Evolutionary conservation across 2,329 filamentous ascomycete genomes (phyloP), one percentile per base, ranked within the genome.

Genomic region (Capronia coronata): DNA sequence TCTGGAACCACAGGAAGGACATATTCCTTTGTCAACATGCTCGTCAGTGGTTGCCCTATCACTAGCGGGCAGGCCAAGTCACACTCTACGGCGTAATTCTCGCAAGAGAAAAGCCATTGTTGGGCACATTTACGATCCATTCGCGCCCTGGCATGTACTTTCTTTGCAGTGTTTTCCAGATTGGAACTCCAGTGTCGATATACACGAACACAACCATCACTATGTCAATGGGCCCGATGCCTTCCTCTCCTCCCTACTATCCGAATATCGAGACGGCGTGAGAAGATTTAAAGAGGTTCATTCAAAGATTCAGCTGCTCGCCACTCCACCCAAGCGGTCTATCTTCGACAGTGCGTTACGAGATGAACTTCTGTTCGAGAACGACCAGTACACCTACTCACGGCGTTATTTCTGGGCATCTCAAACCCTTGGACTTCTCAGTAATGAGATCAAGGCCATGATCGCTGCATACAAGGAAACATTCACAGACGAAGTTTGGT

Each of bases 221-320:
- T 81, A 79, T 52, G 70, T 77, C 43, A 82, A 79, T 45, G 80
- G 80, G 0, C 77, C 78, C 0, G 76, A 81, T 57, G 80, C 80
- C 0, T 83, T 84, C 48, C 64, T 83, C 0, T 71, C 79, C 51
- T 73, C 78, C 0, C 64, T 84, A 1, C 69, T 79, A 1, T 71
- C 75, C 0, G 80, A 84, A 59, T 83, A 80, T 55, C 70, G 74
- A 48, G 79, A 83, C 59, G 79, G 79, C 0, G 70, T 75, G 38
- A 79, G 78, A 59, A 67, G 80, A 23, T 79, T 80, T 53, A 70
- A 74, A 34, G 71, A 75, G 14, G 74, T 83, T 1, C 77, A 79
- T 55, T 72, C 75, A 49, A 67, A 69, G 22, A 79, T 83, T 40
- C 76, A 75, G 3, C 74, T 75, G 51, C 70, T 83, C 44, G 76